A percentile compares a stretch with the other conserved stretches of the same genome.
Evolutionary conservation across 345 rosid genomes (phyloP).

Genomic region (Pugionium dolabratum): DNA sequence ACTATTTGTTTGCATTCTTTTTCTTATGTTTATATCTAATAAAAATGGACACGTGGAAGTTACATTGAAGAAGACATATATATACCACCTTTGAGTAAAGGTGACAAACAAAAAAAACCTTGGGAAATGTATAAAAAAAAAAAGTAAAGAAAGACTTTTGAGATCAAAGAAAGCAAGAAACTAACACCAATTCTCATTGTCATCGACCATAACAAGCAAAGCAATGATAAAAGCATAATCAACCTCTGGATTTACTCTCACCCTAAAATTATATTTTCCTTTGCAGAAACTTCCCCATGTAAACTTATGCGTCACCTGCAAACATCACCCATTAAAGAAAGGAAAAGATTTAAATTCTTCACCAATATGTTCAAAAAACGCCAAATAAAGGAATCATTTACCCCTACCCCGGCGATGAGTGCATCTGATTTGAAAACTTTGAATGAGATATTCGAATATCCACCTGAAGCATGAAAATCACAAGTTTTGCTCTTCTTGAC

Average conservation of each 20-base stretch:
- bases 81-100: too few relatives aligned
- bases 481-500: conserved; percentile 35
- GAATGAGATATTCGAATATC: conserved; percentile 59
- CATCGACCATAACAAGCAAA: conserved; percentile 62
- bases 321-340: neutral
- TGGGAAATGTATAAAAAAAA: neutral
- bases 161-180: neutral
- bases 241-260: conserved; percentile 70
- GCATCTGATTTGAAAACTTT: conserved; percentile 53
- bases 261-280: conserved; percentile 60
- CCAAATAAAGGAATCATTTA: conserved; percentile 12
- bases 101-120: neutral
- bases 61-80: conserved; percentile 14
- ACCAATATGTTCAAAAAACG: neutral
- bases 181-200: conserved; percentile 45
- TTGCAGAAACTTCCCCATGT: conserved; percentile 65
- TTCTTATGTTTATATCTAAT: neutral
- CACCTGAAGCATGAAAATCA: conserved; percentile 57
- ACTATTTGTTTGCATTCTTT: conserved; percentile 3
- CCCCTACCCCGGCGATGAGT: conserved; percentile 69
- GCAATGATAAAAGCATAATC: conserved; percentile 74
- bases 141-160: conserved; percentile 10
- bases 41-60: neutral
- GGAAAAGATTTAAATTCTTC: conserved; percentile 9
- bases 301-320: conserved; percentile 58